Conservation (phyloP, 176 grass and related monocot genomes). For the Aegilops speltoides region DNA sequence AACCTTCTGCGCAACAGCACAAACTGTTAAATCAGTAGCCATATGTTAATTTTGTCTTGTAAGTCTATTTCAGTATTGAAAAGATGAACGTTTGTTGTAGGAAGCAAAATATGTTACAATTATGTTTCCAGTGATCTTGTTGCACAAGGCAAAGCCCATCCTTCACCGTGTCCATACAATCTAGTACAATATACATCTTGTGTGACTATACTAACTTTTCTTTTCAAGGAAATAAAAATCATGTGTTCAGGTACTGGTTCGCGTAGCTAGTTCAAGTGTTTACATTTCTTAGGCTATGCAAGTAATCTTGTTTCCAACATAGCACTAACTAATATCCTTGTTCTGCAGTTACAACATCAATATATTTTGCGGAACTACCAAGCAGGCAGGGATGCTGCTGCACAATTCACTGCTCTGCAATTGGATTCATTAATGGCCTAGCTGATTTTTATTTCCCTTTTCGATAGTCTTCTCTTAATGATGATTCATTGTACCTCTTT, state of each 20-base stretch:
- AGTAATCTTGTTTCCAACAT: constrained; percentile 20
- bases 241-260: constrained; percentile 79
- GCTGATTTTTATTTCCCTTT: constrained; percentile 14
- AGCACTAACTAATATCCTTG: constrained; percentile 28
- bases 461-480: constrained; percentile 4
- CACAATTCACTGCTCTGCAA: constrained; percentile 91
- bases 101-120: too few species aligned
- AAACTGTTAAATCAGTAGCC: too few species aligned
- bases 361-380: constrained; percentile 97
- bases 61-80: too few species aligned
- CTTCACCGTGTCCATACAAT: too few species aligned
- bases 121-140: too few species aligned
- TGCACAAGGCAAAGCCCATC: too few species aligned
- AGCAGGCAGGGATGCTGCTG: constrained; percentile 92
- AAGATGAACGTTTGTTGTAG: too few species aligned
- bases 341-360: constrained; percentile 88
- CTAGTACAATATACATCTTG: too few species aligned
- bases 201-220: too few species aligned
- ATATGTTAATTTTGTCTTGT: too few species aligned
- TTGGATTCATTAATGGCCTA: constrained; percentile 58
- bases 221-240: constrained; percentile 21
- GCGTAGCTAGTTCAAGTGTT: not conserved
- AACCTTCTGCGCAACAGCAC: too few species aligned
- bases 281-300: not conserved
- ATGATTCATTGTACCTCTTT: too few species aligned